Evolutionary conservation across 2,329 filamentous ascomycete species (phyloP).

Genomic region (Niveomyces coronatus): DNA sequence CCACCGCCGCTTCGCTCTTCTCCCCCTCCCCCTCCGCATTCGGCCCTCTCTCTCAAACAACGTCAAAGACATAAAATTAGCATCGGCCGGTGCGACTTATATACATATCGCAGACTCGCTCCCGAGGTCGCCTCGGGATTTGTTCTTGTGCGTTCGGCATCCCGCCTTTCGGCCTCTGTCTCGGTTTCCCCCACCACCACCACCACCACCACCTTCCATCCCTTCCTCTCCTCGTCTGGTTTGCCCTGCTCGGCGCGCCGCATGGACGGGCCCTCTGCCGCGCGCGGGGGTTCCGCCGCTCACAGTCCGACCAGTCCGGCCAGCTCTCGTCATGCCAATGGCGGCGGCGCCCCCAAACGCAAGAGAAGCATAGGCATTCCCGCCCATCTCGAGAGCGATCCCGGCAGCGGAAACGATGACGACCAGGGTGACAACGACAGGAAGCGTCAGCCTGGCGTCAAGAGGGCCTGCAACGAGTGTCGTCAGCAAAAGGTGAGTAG

Average conservation of each 20-base stretch:
- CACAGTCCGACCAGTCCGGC: constrained; percentile 46
- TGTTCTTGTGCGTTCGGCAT: background rate
- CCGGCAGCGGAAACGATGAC: constrained; percentile 49
- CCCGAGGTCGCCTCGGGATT: no score
- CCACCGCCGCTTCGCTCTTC: constrained; percentile 12
- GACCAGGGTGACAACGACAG: constrained; percentile 45
- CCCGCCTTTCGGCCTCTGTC: constrained; percentile 5
- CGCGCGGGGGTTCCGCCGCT: constrained; percentile 33
- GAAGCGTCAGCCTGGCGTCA: constrained; percentile 58
- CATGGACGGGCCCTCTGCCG: constrained; percentile 40
- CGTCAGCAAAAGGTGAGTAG: constrained; percentile 70
- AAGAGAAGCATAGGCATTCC: constrained; percentile 45
- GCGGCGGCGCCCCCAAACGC: constrained; percentile 39
- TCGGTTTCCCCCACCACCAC: constrained; percentile 8
- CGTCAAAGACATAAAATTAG: no score
- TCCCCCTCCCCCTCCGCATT: constrained; percentile 20
- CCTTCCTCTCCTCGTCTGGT: constrained; percentile 13
- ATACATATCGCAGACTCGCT: no score
- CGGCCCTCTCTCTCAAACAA: constrained; percentile 17
- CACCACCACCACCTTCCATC: constrained; percentile 10
- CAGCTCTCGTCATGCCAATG: constrained; percentile 40
- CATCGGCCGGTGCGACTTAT: no score
- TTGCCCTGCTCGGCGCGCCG: constrained; percentile 17
- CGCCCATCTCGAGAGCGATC: constrained; percentile 46
- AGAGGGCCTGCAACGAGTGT: constrained; percentile 77